Evolutionary conservation across 345 rosid genomes (phyloP).

Genomic region (Durio zibethinus): DNA sequence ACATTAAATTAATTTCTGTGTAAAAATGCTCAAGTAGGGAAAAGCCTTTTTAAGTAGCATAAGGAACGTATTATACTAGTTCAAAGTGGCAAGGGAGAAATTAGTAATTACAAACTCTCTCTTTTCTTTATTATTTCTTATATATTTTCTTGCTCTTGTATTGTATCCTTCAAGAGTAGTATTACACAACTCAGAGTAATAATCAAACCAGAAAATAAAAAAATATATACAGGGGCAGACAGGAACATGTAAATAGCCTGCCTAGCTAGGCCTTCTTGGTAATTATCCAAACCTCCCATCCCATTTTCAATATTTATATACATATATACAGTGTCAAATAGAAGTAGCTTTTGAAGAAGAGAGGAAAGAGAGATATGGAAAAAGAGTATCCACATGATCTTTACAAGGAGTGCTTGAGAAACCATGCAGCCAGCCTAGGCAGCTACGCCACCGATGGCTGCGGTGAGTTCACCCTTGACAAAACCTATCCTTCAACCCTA

Average conservation of each 20-base stretch:
- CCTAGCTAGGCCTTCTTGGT: not conserved
- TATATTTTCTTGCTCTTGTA: too few relatives aligned
- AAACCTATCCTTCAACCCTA: conserved; percentile 34
- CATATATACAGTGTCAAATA: not conserved
- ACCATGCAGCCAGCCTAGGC: conserved; percentile 87
- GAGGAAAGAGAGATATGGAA: conserved; percentile 10
- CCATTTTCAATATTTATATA: not conserved
- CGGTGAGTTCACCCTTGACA: conserved; percentile 57
- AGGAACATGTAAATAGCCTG: too few relatives aligned
- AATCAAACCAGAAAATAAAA: too few relatives aligned
- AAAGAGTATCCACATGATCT: conserved; percentile 16
- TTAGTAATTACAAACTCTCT: not conserved
- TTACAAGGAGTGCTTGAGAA: conserved; percentile 78
- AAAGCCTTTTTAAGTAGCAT: too few relatives aligned
- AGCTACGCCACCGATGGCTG: conserved; percentile 84
- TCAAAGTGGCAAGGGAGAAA: too few relatives aligned
- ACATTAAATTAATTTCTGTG: too few relatives aligned
- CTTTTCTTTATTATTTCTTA: not conserved
- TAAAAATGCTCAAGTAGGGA: too few relatives aligned
- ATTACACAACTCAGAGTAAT: not conserved
- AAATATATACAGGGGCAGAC: too few relatives aligned
- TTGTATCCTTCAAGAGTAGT: too few relatives aligned
- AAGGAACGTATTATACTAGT: too few relatives aligned
- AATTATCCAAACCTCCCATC: not conserved
- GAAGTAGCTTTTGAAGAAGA: not conserved